phyloP scores from a whole-genome alignment of 441 rosid genomes.

The Breynia disticha region DNA sequence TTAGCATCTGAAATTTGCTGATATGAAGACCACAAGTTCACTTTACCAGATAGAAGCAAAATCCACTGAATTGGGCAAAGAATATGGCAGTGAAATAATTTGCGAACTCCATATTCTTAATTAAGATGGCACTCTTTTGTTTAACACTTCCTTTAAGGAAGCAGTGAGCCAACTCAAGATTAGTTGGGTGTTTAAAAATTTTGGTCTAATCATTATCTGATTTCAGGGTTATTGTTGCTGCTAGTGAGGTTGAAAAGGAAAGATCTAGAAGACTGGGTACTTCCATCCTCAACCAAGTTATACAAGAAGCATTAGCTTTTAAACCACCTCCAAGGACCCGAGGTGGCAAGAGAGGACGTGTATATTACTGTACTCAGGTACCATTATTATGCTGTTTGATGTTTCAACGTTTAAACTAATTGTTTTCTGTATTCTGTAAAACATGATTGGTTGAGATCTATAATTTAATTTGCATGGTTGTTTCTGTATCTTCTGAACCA shows the following conservation, averaged over 20 bases:
- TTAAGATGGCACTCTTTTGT: not conserved
- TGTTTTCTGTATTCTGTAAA: not conserved
- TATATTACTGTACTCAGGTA: constrained; percentile 93
- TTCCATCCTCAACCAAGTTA: constrained; percentile 72
- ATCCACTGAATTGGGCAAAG: no score
- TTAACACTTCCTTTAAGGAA: no score
- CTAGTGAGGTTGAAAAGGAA: constrained; percentile 72
- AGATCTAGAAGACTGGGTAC: constrained; percentile 87
- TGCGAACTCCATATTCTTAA: no score
- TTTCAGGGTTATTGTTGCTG: constrained; percentile 71
- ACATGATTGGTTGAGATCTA: not conserved
- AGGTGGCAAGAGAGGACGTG: constrained; percentile 86
- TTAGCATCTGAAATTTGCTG: not conserved
- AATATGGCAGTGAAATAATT: no score
- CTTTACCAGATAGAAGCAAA: no score
- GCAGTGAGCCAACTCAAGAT: no score
- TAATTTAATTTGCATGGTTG: not conserved
- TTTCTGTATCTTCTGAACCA: not conserved
- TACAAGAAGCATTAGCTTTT: constrained; percentile 78
- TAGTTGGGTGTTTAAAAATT: not conserved
- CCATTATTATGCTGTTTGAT: not conserved
- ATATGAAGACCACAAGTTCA: no score
- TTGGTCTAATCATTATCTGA: not conserved
- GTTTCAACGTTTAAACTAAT: not conserved
- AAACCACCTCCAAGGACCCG: constrained; percentile 89